Base-by-base conservation (phyloP, 148 eudicot species). In the Persicaria maculosa region DNA sequence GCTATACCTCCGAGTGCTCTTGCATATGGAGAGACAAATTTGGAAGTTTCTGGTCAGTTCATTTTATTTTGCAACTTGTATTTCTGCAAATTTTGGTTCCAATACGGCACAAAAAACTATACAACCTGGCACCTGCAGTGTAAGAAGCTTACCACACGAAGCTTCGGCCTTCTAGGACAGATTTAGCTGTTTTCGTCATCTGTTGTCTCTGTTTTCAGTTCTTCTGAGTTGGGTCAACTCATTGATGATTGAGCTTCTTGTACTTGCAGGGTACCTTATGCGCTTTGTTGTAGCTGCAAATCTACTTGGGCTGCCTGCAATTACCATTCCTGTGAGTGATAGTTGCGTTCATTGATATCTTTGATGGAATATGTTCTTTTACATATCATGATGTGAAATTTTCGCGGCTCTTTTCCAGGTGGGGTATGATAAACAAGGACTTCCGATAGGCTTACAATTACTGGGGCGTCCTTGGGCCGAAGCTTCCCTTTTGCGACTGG, bases 281-380 rank as follows among this genome's bases (percentile, higher is more conserved):
- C 97, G 96, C 20, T 95, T 92, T 76, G 72, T 92, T 62, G 71
- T 89, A 77, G 81, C 91, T 53, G 89, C 86, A 47, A 95, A 95
- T 84, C 93, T 95, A 74, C 96, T 95, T 76, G 98, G 98, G 47
- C 82, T 95, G 75, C 98, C 98, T 55, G 98, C 98, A 74, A 92
- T 92, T 77, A 79, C 97, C 71, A 76, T 95, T 76, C 98, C 97
- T 9, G 98, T 95, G 74, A 86, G 96, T 81, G 10, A 46, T 9
- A 65, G 47, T 5, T 36, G 36, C 50, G 44, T 50, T 44, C 65
- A 19, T 40, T 62, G 7, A 4, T 31, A 44, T 7, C 44, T 16
- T 20, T 58, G 8, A 45, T 72, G 61, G 46, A 19, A 10, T 45
- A 10, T 22, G 8, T 74, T 47, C 19, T 19, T 47, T 17, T 58